A percentile compares a stretch with the other conserved stretches of the same genome.
Evolutionary conservation across 176 grass and related monocot genomes (phyloP).

Genomic region (Aechmea fasciata): DNA sequence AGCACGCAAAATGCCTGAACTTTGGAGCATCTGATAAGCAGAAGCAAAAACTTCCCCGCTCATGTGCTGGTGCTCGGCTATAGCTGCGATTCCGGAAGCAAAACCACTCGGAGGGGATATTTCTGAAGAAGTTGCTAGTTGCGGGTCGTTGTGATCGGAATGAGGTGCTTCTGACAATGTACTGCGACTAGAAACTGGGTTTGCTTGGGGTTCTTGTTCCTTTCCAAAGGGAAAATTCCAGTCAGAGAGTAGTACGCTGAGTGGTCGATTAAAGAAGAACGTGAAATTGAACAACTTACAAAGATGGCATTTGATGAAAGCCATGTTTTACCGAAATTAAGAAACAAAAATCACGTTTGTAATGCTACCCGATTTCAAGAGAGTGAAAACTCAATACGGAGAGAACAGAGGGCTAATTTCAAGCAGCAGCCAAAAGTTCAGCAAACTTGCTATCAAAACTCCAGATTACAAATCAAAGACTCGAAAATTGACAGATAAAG

Average conservation of each 20-base stretch:
- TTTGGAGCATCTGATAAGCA: conserved; percentile 18
- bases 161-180: conserved; percentile 13
- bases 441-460: too few species aligned
- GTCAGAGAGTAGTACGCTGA: not conserved
- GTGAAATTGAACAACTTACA: conserved; percentile 3
- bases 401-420: too few species aligned
- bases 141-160: conserved; percentile 12
- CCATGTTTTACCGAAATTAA: not conserved
- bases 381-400: too few species aligned
- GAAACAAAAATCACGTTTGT: too few species aligned
- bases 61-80: conserved; percentile 70
- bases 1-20: conserved; percentile 23
- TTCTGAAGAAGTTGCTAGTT: conserved; percentile 8
- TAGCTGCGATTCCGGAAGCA: conserved; percentile 60
- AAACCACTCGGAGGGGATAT: conserved; percentile 44
- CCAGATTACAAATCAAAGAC: too few species aligned
- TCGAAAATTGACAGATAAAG: too few species aligned
- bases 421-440: too few species aligned
- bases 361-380: too few species aligned
- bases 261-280: not conserved
- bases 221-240: conserved; percentile 25
- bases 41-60: conserved; percentile 27
- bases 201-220: conserved; percentile 56
- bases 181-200: conserved; percentile 11
- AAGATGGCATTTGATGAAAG: not conserved